Evolutionary conservation across 2,329 filamentous ascomycete species (phyloP).

Genomic region (Stemphylium beticola): DNA sequence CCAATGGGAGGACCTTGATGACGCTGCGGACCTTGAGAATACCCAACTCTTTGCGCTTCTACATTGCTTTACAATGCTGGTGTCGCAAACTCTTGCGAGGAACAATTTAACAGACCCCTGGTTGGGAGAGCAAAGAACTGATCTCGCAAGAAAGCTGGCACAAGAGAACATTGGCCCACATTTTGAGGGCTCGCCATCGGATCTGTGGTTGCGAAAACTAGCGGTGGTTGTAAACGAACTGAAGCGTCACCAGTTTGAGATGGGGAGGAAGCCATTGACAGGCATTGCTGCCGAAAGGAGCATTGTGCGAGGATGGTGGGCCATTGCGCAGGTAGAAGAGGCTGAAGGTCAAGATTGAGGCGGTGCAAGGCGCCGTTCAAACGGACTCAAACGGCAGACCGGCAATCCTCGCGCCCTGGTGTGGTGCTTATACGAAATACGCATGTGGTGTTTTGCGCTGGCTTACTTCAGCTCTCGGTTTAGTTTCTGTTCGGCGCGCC

Average conservation of each 20-base stretch:
- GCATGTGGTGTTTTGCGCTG: no score
- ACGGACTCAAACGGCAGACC: no score
- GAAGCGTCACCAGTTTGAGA: constrained; percentile 7
- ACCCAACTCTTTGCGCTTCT: not conserved
- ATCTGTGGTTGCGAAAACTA: constrained; percentile 4
- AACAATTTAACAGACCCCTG: not conserved
- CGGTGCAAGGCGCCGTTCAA: not conserved
- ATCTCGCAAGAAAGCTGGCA: not conserved
- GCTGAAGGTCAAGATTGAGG: not conserved
- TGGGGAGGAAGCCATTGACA: constrained; percentile 3
- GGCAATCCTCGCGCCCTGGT: no score
- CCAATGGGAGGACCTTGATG: constrained; percentile 3
- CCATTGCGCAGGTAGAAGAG: constrained; percentile 1
- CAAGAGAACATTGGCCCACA: not conserved
- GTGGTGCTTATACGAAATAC: no score
- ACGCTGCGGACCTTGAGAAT: constrained; percentile 1
- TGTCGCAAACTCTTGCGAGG: constrained; percentile 3
- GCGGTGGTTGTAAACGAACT: constrained; percentile 2
- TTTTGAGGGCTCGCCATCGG: not conserved
- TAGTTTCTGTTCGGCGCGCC: no score
- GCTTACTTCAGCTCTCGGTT: no score
- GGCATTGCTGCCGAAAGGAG: constrained; percentile 5
- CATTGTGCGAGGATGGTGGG: constrained; percentile 5
- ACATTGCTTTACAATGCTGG: constrained; percentile 4
- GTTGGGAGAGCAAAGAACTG: not conserved